Conservation (phyloP, 2,329 filamentous ascomycete species). For the Myriosclerotinia scirpicola region DNA sequence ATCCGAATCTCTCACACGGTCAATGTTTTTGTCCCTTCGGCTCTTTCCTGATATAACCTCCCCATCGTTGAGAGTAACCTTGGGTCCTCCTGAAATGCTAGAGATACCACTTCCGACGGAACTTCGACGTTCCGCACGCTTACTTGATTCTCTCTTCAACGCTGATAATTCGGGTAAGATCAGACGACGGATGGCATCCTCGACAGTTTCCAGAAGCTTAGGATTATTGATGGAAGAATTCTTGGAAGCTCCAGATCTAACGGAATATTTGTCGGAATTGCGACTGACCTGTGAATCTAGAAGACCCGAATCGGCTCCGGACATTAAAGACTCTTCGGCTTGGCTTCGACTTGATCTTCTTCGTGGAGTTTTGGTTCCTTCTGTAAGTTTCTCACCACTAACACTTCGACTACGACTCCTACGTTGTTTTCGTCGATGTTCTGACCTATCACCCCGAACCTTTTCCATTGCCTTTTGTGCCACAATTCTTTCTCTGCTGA, state of each 20-base stretch:
- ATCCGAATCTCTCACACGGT: slow-evolving; percentile 38
- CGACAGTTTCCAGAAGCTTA: slow-evolving; percentile 68
- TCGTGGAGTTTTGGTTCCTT: slow-evolving; percentile 48
- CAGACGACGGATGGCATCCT: slow-evolving; percentile 71
- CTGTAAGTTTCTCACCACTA: slow-evolving; percentile 47
- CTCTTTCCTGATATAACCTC: slow-evolving; percentile 55
- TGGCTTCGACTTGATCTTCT: slow-evolving; percentile 51
- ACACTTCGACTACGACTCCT: slow-evolving; percentile 49
- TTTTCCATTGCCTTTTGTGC: slow-evolving; percentile 70
- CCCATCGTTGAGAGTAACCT: slow-evolving; percentile 59
- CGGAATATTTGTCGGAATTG: slow-evolving; percentile 58
- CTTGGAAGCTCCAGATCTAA: slow-evolving; percentile 51
- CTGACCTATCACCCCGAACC: slow-evolving; percentile 53
- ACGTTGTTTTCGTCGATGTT: slow-evolving; percentile 44
- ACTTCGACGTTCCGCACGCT: slow-evolving; percentile 50
- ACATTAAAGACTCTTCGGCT: slow-evolving; percentile 48
- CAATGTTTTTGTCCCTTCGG: slow-evolving; percentile 53
- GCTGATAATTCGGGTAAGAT: slow-evolving; percentile 88
- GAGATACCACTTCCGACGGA: slow-evolving; percentile 48
- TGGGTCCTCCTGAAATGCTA: slow-evolving; percentile 56
- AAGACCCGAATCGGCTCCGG: slow-evolving; percentile 56
- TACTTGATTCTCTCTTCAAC: slow-evolving; percentile 85
- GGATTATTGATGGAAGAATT: slow-evolving; percentile 71
- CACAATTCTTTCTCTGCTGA: slow-evolving; percentile 63
- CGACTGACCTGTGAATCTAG: slow-evolving; percentile 54